phyloP scores from a whole-genome alignment of 192 early-diverging fungal species.

The Coemansia sp. region DNA sequence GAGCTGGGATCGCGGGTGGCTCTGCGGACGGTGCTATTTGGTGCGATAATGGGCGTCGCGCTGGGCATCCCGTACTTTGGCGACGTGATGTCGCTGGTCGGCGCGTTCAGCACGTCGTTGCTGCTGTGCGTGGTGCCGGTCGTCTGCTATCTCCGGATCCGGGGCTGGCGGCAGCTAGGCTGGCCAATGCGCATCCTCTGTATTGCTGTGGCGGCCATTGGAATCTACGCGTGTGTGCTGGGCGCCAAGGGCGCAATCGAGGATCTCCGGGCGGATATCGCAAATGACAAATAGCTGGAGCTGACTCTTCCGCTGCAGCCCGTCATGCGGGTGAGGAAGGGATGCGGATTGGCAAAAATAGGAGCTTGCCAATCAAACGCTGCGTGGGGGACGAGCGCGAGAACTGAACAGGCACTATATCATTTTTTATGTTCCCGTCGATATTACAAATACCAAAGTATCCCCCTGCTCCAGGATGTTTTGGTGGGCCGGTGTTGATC shows the following conservation, averaged over 20 bases:
- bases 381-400: neutral
- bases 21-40: conserved; percentile 57
- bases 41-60: conserved; percentile 55
- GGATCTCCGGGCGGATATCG: conserved; percentile 21
- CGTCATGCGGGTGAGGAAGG: too few species aligned
- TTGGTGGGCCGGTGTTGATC: neutral
- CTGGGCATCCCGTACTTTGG: conserved; percentile 73
- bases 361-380: neutral
- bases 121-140: conserved; percentile 77
- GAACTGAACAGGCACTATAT: neutral
- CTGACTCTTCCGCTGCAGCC: neutral
- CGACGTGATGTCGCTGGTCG: conserved; percentile 71
- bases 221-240: conserved; percentile 25
- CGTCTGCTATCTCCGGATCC: conserved; percentile 65
- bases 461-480: neutral
- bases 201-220: conserved; percentile 54
- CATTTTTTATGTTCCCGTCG: too few species aligned
- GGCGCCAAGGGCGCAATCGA: conserved; percentile 39
- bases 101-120: conserved; percentile 65
- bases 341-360: too few species aligned
- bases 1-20: conserved; percentile 54
- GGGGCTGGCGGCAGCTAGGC: conserved; percentile 54
- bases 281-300: conserved; percentile 4
- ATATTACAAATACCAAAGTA: neutral
- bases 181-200: conserved; percentile 54